Evolutionary conservation across 441 rosid genomes (phyloP).

Genomic region (Gossypium aridum): DNA sequence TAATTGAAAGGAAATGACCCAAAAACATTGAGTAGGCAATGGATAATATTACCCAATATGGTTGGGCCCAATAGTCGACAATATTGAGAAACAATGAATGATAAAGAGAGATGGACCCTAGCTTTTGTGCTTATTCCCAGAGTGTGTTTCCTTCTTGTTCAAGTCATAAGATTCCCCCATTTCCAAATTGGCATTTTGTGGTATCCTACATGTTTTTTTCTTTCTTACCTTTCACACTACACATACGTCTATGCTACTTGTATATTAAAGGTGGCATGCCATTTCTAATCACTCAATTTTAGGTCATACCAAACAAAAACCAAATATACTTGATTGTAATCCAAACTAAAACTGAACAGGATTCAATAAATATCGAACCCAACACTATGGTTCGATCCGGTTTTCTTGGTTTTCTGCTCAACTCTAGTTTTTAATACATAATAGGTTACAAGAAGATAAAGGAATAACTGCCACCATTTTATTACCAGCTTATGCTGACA

Average conservation of each 20-base stretch:
- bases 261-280: not conserved
- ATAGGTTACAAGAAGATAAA: not conserved
- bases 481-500: not conserved
- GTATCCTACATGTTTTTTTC: conserved; percentile 24
- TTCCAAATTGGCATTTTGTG: conserved; percentile 18
- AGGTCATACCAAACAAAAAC: not conserved
- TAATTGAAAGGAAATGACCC: not conserved
- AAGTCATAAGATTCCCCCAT: conserved; percentile 25
- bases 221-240: not conserved
- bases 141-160: conserved; percentile 9
- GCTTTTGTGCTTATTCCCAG: not conserved
- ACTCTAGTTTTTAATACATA: not conserved
- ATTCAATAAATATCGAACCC: not conserved
- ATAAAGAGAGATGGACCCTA: conserved; percentile 11
- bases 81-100: conserved; percentile 6
- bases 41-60: conserved; percentile 3
- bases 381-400: not conserved
- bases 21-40: conserved; percentile 1
- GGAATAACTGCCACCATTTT: not conserved
- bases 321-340: no score
- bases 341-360: not conserved
- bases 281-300: no score
- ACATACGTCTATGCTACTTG: not conserved
- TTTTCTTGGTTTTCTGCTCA: not conserved
- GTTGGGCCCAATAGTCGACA: conserved; percentile 21